These are phyloP conservation scores for Xylaria sp. DNA, from an alignment of 2,329 filamentous ascomycete genomes.

Conservation along the genomic window DNA sequence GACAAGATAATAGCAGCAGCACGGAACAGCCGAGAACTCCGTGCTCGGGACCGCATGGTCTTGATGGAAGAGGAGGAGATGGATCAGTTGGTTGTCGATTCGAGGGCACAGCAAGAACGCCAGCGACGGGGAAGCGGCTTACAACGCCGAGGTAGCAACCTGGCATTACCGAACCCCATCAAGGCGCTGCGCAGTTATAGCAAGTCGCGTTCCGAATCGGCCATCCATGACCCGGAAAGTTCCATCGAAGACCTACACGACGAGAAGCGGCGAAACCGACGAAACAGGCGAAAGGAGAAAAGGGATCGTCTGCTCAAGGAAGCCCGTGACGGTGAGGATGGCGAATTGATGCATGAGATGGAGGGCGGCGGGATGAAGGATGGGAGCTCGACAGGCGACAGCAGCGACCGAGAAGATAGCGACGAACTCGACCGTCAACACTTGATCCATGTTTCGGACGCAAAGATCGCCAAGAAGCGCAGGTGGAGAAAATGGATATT, in stretches of 20 bases:
- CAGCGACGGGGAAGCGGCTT: constrained; percentile 53
- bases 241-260: constrained; percentile 56
- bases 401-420: constrained; percentile 66
- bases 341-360: constrained; percentile 75
- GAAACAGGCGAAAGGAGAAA: constrained; percentile 58
- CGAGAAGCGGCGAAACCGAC: constrained; percentile 57
- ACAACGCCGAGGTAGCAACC: constrained; percentile 48
- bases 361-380: constrained; percentile 78
- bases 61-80: constrained; percentile 78
- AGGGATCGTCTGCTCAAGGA: constrained; percentile 58
- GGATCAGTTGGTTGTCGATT: constrained; percentile 63
- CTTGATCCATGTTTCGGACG: constrained; percentile 54
- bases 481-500: constrained; percentile 61
- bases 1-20: constrained; percentile 70
- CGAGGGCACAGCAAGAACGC: constrained; percentile 52
- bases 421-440: constrained; percentile 61
- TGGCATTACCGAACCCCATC: constrained; percentile 57
- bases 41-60: constrained; percentile 71
- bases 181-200: constrained; percentile 49
- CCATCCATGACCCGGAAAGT: constrained; percentile 49
- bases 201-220: constrained; percentile 43
- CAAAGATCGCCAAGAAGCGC: constrained; percentile 55
- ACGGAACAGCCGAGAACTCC: constrained; percentile 72
- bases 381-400: constrained; percentile 67
- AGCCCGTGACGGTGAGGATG: constrained; percentile 69